Percentiles rank a stretch among this genome's conserved stretches.
phyloP scores from a whole-genome alignment of 192 early-diverging fungal genomes.

The Entomortierella beljakovae region DNA sequence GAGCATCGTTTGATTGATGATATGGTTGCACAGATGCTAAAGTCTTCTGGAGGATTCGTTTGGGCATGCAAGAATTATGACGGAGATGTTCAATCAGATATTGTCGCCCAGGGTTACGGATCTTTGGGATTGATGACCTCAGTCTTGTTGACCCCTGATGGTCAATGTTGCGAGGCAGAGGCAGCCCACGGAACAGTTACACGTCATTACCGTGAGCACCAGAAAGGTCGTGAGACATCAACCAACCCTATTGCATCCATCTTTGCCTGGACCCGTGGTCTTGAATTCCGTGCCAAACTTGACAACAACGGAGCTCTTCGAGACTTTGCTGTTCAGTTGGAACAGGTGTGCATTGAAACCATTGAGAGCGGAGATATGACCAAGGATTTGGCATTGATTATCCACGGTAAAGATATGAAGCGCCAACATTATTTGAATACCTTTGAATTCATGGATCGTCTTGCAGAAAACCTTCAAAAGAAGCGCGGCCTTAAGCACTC shows the following conservation, averaged over 20 bases:
- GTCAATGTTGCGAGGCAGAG: constrained; percentile 92
- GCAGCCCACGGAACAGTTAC: constrained; percentile 99
- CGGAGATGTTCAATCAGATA: constrained; percentile 96
- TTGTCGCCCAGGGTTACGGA: constrained; percentile 97
- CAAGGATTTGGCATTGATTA: constrained; percentile 97
- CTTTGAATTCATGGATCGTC: constrained; percentile 87
- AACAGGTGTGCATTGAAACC: constrained; percentile 89
- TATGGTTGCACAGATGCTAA: constrained; percentile 98
- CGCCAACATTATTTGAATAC: constrained; percentile 90
- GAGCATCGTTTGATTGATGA: constrained; percentile 99
- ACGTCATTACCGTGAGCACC: constrained; percentile 95
- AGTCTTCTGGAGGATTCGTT: constrained; percentile 93
- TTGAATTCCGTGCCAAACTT: constrained; percentile 94
- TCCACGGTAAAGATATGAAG: constrained; percentile 86
- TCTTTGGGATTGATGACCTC: constrained; percentile 97
- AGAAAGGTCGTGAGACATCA: constrained; percentile 92
- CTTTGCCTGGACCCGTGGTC: constrained; percentile 95
- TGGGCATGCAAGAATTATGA: constrained; percentile 98
- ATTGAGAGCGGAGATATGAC: constrained; percentile 94
- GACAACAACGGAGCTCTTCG: constrained; percentile 83
- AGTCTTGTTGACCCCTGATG: constrained; percentile 92
- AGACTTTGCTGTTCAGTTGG: constrained; percentile 83
- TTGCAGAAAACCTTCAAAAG: constrained; percentile 72
- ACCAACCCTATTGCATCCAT: constrained; percentile 99
- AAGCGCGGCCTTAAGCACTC: constrained; percentile 27